A percentile compares a stretch with the other conserved stretches of the same genome.
phyloP scores from a whole-genome alignment of 192 early-diverging fungal species.

The Backusella morwellensis region DNA sequence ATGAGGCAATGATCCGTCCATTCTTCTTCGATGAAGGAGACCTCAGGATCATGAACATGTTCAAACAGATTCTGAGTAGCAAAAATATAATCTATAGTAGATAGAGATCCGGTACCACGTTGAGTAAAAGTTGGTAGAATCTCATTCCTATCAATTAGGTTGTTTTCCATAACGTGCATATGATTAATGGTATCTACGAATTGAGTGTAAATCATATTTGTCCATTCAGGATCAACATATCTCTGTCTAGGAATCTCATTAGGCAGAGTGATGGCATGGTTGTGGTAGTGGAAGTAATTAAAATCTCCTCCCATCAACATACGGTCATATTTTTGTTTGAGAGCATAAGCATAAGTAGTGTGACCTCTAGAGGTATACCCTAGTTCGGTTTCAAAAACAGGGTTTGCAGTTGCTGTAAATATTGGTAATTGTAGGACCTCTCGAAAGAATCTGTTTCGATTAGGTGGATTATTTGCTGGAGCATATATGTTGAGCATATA shows the following conservation, averaged over 20 bases:
- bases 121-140: not conserved
- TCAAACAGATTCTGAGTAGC: not conserved
- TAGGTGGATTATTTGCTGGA: not conserved
- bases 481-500: not conserved
- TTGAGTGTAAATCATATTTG: not conserved
- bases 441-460: not conserved
- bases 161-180: not conserved
- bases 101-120: not conserved
- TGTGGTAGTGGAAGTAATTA: not conserved
- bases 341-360: not conserved
- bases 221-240: not conserved
- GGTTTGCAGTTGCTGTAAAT: no score
- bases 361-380: no score
- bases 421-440: no score
- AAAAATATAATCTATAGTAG: slow-evolving; percentile 29
- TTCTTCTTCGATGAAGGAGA: not conserved
- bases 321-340: not conserved
- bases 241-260: no score
- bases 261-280: no score
- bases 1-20: slow-evolving; percentile 18
- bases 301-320: not conserved
- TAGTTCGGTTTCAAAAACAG: no score
- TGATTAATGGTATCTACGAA: not conserved
- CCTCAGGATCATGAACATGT: not conserved
- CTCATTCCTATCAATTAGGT: not conserved